Evolutionary conservation across 495 filamentous ascomycete genomes (phyloP), one percentile per base, ranked within the genome.

Genomic region (Penicillium paradoxum): DNA sequence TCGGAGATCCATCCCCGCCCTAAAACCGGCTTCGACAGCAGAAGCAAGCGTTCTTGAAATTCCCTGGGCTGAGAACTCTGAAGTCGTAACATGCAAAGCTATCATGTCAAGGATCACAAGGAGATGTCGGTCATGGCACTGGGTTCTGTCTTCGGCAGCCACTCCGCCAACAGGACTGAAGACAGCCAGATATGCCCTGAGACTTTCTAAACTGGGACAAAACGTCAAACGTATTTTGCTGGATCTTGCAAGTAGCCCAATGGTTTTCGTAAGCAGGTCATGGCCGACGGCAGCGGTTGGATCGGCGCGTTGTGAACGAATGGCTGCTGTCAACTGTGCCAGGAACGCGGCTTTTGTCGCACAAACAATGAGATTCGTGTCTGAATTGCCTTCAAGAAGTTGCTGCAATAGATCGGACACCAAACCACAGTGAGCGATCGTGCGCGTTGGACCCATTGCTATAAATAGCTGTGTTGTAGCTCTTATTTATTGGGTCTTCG

Each of bases 41-140:
- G 68, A 66, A 10, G 90, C 80, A 14, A 88, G 72, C 5, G 84
- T 88, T 59, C 83, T 81, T 44, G 81, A 81, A 5, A 96, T 66
- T 0, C 90, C 91, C 65, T 95, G 90, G 0, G 85, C 89, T 38
- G 87, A 91, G 77, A 87, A 91, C 59, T 93, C 89, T 49, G 81
- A 80, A 4, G 88, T 91, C 24, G 75, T 68, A n/a, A 74, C 74
- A 69, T 96, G 91, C 32, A 89, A 65, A 25, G 73, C 67, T 10
- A 95, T 58, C 40, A 86, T 73, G 48, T 88, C 82, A 53, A 88
- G 80, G 10, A 91, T 66, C 11, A 83, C 75, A 13, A 96, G 67
- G 21, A 81, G 66, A 6, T 46, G 32, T 41, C 6, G 38, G n/a
- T 42, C 45, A 29, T 49, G 34, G 29, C 49, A 48, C 0, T 39